Evolutionary conservation across 2,329 filamentous ascomycete genomes (phyloP).

Genomic region (Blastomyces parvus): DNA sequence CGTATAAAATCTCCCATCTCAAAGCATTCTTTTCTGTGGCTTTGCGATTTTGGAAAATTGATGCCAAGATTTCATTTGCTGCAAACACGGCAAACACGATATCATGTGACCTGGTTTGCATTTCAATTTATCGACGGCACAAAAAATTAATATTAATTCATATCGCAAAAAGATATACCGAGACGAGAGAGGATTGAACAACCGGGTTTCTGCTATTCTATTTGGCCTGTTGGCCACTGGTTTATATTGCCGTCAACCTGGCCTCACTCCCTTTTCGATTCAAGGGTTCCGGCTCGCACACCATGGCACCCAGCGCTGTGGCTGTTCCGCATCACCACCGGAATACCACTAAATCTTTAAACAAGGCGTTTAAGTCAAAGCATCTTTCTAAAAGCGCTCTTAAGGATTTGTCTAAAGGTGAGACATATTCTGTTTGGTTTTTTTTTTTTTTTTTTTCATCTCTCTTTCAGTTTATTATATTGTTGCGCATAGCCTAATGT

Average conservation of each 20-base stretch:
- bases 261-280: slow-evolving; percentile 65
- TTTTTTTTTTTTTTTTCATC: no score
- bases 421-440: slow-evolving; percentile 1
- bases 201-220: background rate
- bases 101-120: slow-evolving; percentile 27
- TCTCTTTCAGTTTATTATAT: background rate
- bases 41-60: slow-evolving; percentile 25
- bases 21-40: slow-evolving; percentile 12
- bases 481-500: slow-evolving; percentile 12
- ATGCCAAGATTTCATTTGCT: slow-evolving; percentile 27
- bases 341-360: slow-evolving; percentile 75
- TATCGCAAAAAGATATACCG: slow-evolving; percentile 3
- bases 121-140: background rate
- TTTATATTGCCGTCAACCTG: slow-evolving; percentile 11
- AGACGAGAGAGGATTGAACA: background rate
- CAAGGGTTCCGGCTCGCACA: slow-evolving; percentile 57
- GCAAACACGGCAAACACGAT: slow-evolving; percentile 9
- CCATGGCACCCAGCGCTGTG: slow-evolving; percentile 61
- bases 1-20: background rate
- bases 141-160: background rate
- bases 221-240: background rate
- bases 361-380: slow-evolving; percentile 88
- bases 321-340: slow-evolving; percentile 67
- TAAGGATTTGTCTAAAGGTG: slow-evolving; percentile 78
- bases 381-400: slow-evolving; percentile 81